Percentiles rank a stretch among this genome's conserved stretches.
Evolutionary conservation across 257 asterid species (phyloP).

Genomic region (Craterostigma plantagineum): DNA sequence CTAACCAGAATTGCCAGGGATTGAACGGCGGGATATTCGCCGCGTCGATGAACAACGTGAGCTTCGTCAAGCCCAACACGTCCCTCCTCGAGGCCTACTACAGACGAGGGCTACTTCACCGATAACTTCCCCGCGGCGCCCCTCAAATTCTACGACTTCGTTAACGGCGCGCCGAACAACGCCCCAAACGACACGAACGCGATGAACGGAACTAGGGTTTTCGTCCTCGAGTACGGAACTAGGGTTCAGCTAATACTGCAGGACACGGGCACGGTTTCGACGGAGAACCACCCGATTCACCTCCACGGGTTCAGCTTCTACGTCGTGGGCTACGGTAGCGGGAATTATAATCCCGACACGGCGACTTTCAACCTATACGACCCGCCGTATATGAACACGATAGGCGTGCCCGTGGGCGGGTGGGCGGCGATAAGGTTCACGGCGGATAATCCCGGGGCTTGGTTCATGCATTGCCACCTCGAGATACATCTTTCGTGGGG

Average conservation of each 20-base stretch:
- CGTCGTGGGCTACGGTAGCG: constrained; percentile 42
- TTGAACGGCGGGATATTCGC: constrained; percentile 38
- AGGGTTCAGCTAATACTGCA: constrained; percentile 43
- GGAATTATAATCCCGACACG: constrained; percentile 30
- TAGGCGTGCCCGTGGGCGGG: constrained; percentile 63
- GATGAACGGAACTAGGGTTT: constrained; percentile 31
- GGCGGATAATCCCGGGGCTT: constrained; percentile 64
- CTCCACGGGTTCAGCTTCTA: constrained; percentile 56
- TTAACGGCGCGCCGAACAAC: constrained; percentile 41
- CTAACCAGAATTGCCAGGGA: constrained; percentile 29
- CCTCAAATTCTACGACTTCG: constrained; percentile 31
- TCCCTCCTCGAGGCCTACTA: constrained; percentile 41
- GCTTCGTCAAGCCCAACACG: constrained; percentile 31
- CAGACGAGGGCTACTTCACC: constrained; percentile 20
- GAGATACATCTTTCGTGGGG: constrained; percentile 53
- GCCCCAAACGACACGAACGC: constrained; percentile 35
- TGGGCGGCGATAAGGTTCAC: constrained; percentile 55
- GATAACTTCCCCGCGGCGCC: constrained; percentile 39
- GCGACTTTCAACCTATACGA: constrained; percentile 37
- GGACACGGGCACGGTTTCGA: constrained; percentile 38
- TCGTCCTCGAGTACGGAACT: constrained; percentile 45
- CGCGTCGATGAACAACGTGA: constrained; percentile 52
- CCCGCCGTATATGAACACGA: constrained; percentile 60
- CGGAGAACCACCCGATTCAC: constrained; percentile 64
- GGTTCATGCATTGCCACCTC: constrained; percentile 51